Evolutionary conservation across 768 basidiomycete genomes (phyloP).

Genomic region (Rhodotorula graminis): DNA sequence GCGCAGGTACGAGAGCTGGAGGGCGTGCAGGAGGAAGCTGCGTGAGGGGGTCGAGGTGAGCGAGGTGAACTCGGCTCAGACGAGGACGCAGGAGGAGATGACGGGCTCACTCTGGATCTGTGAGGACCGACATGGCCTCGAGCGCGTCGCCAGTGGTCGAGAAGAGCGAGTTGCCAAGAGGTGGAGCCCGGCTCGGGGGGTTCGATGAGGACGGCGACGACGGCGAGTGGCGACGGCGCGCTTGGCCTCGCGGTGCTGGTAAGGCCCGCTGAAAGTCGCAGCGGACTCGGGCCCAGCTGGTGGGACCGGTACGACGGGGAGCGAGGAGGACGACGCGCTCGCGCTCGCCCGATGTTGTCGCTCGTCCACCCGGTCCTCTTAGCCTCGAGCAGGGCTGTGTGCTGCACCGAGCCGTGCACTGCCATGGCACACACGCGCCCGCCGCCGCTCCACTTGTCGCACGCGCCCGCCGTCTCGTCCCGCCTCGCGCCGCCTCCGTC

Average conservation of each 20-base stretch:
- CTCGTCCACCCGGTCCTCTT: too few relatives aligned
- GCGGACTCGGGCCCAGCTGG: too few relatives aligned
- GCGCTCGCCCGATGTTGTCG: too few relatives aligned
- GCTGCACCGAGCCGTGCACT: too few relatives aligned
- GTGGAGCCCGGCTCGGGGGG: background rate
- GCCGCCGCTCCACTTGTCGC: background rate
- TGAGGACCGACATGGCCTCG: background rate
- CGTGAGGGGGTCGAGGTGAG: background rate
- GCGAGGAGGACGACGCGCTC: too few relatives aligned
- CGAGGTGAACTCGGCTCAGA: background rate
- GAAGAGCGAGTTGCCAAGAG: too few relatives aligned
- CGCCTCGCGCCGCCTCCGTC: background rate
- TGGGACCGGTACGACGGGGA: too few relatives aligned
- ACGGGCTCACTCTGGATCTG: background rate
- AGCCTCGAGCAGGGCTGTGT: background rate
- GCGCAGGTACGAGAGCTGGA: slow-evolving; percentile 81
- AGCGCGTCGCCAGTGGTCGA: background rate
- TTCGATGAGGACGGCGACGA: too few relatives aligned
- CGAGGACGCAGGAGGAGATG: background rate
- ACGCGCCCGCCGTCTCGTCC: background rate
- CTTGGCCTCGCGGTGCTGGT: too few relatives aligned
- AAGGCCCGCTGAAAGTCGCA: too few relatives aligned
- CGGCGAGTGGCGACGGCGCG: too few relatives aligned
- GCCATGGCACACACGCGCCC: background rate
- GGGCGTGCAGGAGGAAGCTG: slow-evolving; percentile 73